Evolutionary conservation across 2,329 filamentous ascomycete species (phyloP).

Genomic region (Tolypocladium paradoxum): DNA sequence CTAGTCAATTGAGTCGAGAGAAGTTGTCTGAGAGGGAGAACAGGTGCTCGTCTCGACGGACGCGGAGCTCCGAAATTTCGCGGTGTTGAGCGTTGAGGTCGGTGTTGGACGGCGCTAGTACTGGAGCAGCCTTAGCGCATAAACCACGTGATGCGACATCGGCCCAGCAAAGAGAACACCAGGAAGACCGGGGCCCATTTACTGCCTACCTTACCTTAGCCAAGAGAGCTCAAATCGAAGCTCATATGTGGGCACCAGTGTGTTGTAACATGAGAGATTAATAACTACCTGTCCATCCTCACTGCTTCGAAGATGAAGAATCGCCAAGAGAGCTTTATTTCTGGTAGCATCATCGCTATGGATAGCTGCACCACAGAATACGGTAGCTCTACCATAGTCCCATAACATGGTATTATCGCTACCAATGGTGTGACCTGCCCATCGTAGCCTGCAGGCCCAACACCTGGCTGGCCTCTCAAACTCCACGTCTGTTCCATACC

Average conservation of each 20-base stretch:
- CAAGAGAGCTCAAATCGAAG: background rate
- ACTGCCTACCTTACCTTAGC: no score
- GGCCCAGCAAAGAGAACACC: background rate
- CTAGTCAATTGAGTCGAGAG: constrained; percentile 17
- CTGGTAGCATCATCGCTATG: background rate
- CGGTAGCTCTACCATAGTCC: background rate
- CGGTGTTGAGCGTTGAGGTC: constrained; percentile 31
- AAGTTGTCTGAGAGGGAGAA: constrained; percentile 15
- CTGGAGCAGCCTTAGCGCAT: constrained; percentile 12
- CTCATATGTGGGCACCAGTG: background rate
- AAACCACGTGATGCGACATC: constrained; percentile 13
- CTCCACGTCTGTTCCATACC: background rate
- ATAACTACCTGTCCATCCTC: no score
- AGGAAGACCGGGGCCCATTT: no score
- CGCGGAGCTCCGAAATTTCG: constrained; percentile 31
- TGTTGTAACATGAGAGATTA: background rate
- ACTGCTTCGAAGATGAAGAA: no score
- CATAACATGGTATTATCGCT: constrained; percentile 9
- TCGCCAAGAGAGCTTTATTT: no score
- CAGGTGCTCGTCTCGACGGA: constrained; percentile 19
- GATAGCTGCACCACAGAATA: background rate
- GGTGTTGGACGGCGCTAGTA: constrained; percentile 26
- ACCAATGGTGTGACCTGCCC: constrained; percentile 4
- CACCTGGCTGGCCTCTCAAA: background rate
- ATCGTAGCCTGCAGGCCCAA: constrained; percentile 9